Conservation (phyloP, 2,329 filamentous ascomycete species). For the Alternaria brassicae region DNA sequence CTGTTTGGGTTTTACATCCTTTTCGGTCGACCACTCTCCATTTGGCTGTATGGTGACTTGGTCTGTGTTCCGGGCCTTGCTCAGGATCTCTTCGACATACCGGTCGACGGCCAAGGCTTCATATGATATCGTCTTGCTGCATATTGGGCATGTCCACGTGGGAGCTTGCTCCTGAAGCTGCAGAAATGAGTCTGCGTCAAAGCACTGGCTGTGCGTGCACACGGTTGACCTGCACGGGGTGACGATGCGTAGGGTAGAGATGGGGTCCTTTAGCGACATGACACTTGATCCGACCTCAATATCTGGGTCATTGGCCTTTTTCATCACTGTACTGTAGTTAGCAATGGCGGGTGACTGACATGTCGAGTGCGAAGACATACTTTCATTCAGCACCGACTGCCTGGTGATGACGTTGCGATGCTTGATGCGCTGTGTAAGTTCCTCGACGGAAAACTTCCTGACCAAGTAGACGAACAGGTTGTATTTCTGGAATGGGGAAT, state of each 20-base stretch:
- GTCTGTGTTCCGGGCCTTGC: conserved; percentile 74
- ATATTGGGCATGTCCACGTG: conserved; percentile 95
- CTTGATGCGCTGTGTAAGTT: conserved; percentile 73
- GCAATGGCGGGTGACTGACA: not conserved
- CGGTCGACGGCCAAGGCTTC: conserved; percentile 86
- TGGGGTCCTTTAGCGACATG: conserved; percentile 89
- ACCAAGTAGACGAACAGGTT: conserved; percentile 76
- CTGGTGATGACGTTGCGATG: conserved; percentile 76
- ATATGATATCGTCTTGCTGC: conserved; percentile 82
- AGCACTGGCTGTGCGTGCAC: conserved; percentile 93
- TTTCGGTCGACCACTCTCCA: conserved; percentile 73
- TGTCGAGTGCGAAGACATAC: conserved; percentile 55
- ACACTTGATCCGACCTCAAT: conserved; percentile 88
- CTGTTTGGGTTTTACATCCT: conserved; percentile 47
- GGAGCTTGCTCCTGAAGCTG: conserved; percentile 95
- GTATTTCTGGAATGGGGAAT: conserved; percentile 47
- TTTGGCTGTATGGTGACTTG: conserved; percentile 90
- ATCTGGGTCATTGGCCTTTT: conserved; percentile 83
- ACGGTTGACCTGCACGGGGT: conserved; percentile 79
- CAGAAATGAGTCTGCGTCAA: conserved; percentile 90
- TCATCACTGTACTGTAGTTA: conserved; percentile 66
- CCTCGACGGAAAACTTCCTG: conserved; percentile 71
- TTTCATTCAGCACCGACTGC: conserved; percentile 80
- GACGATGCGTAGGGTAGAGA: conserved; percentile 83
- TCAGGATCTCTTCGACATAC: conserved; percentile 88